Percentiles rank a stretch among this genome's conserved stretches.
Conservation (phyloP, 1,139 yeast genomes). For the Pichia sp. region DNA sequence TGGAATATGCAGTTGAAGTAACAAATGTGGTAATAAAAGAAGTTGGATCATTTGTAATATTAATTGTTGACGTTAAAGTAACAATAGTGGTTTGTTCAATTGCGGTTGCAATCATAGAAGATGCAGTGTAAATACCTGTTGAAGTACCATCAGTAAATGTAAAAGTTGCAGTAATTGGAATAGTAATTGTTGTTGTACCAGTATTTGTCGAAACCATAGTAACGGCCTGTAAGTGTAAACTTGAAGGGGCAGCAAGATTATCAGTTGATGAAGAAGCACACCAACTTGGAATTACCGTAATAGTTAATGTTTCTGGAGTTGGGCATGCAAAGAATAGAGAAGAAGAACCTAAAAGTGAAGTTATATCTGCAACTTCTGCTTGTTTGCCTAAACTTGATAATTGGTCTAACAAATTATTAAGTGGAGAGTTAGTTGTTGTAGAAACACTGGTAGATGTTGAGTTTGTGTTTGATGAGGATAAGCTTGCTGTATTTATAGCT, state of each 20-base stretch:
- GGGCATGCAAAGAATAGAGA: constrained; percentile 11
- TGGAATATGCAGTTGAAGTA: constrained; percentile 4
- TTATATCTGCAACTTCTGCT: constrained; percentile 8
- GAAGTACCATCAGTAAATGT: constrained; percentile 28
- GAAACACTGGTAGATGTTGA: constrained; percentile 7
- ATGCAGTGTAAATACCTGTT: constrained; percentile 24
- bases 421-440: not conserved
- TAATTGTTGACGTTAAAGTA: constrained; percentile 10
- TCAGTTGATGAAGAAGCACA: constrained; percentile 8
- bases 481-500: constrained; percentile 2
- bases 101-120: constrained; percentile 26
- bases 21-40: not conserved
- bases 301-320: constrained; percentile 18
- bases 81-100: constrained; percentile 19
- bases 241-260: constrained; percentile 5
- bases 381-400: constrained; percentile 6
- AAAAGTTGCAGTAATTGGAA: constrained; percentile 29
- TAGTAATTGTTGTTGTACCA: constrained; percentile 22
- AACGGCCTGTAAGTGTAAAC: constrained; percentile 3
- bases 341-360: constrained; percentile 9
- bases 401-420: constrained; percentile 1
- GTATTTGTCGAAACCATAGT: constrained; percentile 13
- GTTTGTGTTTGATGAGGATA: constrained; percentile 8
- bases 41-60: constrained; percentile 1
- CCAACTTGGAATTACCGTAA: constrained; percentile 18